Conservation (phyloP, 2,329 filamentous ascomycete genomes). For the Phialocephala sp. region DNA sequence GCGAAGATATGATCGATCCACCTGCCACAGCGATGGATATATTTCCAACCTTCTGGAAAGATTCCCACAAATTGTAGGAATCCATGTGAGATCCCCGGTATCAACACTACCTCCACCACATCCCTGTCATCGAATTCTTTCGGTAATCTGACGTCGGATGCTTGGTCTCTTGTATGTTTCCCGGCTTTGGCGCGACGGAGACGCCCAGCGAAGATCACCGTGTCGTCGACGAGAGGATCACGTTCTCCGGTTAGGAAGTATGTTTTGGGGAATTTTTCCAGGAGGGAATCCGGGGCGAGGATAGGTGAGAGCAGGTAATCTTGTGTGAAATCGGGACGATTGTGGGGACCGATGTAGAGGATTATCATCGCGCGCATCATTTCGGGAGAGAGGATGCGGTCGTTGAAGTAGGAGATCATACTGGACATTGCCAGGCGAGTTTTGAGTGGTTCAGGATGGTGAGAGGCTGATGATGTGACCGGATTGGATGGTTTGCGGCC, state of each 20-base stretch:
- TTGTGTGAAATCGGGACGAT: conserved; percentile 88
- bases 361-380: conserved; percentile 99
- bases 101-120: conserved; percentile 79
- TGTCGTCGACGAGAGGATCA: conserved; percentile 95
- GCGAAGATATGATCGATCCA: conserved; percentile 86
- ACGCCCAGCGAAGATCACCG: conserved; percentile 91
- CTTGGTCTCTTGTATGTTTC: conserved; percentile 54
- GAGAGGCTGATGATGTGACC: conserved; percentile 46
- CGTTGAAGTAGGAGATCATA: conserved; percentile 99
- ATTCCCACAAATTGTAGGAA: conserved; percentile 90
- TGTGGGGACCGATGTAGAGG: conserved; percentile 91
- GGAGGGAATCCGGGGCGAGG: conserved; percentile 81
- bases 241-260: conserved; percentile 95
- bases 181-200: conserved; percentile 79
- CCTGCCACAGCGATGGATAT: conserved; percentile 76
- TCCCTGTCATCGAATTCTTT: conserved; percentile 73
- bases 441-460: conserved; percentile 65
- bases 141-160: conserved; percentile 58
- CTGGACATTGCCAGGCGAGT: conserved; percentile 92
- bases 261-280: conserved; percentile 89
- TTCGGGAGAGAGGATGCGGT: conserved; percentile 91
- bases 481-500: conserved; percentile 7
- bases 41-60: conserved; percentile 89
- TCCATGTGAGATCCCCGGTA: conserved; percentile 90
- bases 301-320: conserved; percentile 92